These are phyloP conservation scores for Orbilia javanica DNA, from an alignment of 2,329 filamentous ascomycete species.

Conservation along the genomic window DNA sequence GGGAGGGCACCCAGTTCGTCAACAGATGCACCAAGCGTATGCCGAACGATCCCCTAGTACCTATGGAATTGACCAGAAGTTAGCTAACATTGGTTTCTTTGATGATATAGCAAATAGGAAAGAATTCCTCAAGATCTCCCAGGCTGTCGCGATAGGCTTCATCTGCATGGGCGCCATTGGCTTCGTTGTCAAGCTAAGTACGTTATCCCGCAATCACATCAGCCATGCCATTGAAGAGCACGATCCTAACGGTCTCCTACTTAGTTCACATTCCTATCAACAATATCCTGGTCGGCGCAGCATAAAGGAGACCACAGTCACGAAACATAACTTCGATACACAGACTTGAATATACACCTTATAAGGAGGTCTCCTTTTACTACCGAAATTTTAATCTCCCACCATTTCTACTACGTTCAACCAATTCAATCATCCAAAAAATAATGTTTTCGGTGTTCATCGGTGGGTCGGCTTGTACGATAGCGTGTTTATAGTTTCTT, in stretches of 20 bases:
- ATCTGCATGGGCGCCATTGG: constrained; percentile 70
- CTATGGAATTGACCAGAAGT: neutral
- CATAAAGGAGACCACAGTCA: constrained; percentile 22
- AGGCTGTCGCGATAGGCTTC: constrained; percentile 70
- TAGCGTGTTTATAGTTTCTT: constrained; percentile 45
- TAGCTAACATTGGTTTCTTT: neutral
- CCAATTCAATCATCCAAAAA: constrained; percentile 35
- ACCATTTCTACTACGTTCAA: constrained; percentile 2
- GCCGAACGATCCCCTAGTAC: constrained; percentile 59
- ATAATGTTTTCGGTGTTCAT: constrained; percentile 53
- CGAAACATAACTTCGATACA: constrained; percentile 4
- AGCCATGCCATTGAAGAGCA: neutral
- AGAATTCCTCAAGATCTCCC: constrained; percentile 68
- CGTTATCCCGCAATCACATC: constrained; percentile 51
- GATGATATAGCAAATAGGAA: constrained; percentile 63
- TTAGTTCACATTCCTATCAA: constrained; percentile 70
- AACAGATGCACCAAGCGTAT: constrained; percentile 74
- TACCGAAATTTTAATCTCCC: constrained; percentile 21
- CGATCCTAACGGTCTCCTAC: neutral
- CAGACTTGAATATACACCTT: constrained; percentile 1
- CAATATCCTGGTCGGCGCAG: constrained; percentile 68
- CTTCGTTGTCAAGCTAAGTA: constrained; percentile 69
- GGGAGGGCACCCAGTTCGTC: constrained; percentile 74
- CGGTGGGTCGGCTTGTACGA: constrained; percentile 48
- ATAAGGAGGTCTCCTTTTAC: constrained; percentile 17